Percentiles rank a stretch among this genome's conserved stretches.
Conservation (phyloP, 495 filamentous ascomycete species). For the Aspergillus kassunensis region DNA sequence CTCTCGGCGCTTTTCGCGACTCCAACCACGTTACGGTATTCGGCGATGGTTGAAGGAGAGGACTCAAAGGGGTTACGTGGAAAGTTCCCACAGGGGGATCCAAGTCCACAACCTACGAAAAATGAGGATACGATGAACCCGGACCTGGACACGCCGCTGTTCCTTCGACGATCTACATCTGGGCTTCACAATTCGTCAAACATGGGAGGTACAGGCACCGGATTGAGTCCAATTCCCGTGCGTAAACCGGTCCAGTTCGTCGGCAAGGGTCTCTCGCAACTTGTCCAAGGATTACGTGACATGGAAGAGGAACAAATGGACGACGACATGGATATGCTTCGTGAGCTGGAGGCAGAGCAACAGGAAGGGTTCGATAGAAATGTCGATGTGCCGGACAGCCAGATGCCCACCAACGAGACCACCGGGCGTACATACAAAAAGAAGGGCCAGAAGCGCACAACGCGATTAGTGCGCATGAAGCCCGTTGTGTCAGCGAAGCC, state of each 20-base stretch:
- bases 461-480: conserved; percentile 71
- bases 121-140: background rate
- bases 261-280: conserved; percentile 69
- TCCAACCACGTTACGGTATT: conserved; percentile 49
- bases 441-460: conserved; percentile 86
- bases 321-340: conserved; percentile 78
- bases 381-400: conserved; percentile 61
- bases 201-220: conserved; percentile 15
- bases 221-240: conserved; percentile 44
- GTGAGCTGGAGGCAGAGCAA: conserved; percentile 68
- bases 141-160: conserved; percentile 61
- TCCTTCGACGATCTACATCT: conserved; percentile 58
- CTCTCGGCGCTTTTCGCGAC: conserved; percentile 63
- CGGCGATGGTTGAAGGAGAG: conserved; percentile 38
- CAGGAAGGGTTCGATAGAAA: conserved; percentile 23
- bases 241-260: conserved; percentile 60
- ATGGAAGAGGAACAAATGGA: conserved; percentile 73
- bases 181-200: conserved; percentile 23
- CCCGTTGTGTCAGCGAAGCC: conserved; percentile 33
- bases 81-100: conserved; percentile 12
- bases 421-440: conserved; percentile 75
- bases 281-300: conserved; percentile 72
- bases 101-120: background rate
- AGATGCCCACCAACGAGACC: conserved; percentile 46
- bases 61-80: background rate